These are phyloP conservation scores for Xylaria sp. DNA, from an alignment of 2,329 filamentous ascomycete genomes.

Conservation along the genomic window DNA sequence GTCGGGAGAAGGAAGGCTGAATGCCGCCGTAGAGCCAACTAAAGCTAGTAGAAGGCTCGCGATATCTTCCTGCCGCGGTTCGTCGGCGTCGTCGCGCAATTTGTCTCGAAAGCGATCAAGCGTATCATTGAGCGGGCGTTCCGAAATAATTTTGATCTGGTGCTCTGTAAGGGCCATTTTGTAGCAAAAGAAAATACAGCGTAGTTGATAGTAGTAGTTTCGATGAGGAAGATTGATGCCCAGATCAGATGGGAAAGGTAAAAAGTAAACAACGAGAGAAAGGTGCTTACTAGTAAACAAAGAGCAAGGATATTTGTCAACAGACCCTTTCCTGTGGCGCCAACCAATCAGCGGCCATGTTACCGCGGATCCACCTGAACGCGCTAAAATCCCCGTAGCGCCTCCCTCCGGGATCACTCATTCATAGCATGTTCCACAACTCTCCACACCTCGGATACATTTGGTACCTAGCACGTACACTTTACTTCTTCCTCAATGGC, in stretches of 20 bases:
- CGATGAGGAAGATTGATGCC: conserved; percentile 8
- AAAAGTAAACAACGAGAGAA: too few species aligned
- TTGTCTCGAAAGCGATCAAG: conserved; percentile 16
- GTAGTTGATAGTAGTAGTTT: conserved; percentile 10
- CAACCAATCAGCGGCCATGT: conserved; percentile 8
- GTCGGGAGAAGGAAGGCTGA: conserved; percentile 20
- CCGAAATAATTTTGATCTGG: conserved; percentile 21
- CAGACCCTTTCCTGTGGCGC: conserved; percentile 2
- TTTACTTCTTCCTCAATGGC: too few species aligned
- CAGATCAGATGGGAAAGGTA: conserved; percentile 6
- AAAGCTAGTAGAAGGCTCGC: conserved; percentile 15
- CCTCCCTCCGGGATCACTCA: too few species aligned
- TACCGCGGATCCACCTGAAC: conserved; percentile 1
- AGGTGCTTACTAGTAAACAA: too few species aligned
- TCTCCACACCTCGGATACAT: too few species aligned
- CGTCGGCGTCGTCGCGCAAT: conserved; percentile 11
- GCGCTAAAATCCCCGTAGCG: too few species aligned
- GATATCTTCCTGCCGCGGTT: conserved; percentile 24
- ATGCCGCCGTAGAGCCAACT: background rate
- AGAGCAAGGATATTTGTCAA: conserved; percentile 4
- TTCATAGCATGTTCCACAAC: too few species aligned
- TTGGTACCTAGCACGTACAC: too few species aligned
- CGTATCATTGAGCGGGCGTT: conserved; percentile 24
- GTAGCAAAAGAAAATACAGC: background rate
- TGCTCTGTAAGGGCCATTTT: conserved; percentile 23